Evolutionary conservation across 345 rosid genomes (phyloP), one percentile per base, ranked within the genome.

Genomic region (Citrus reticulata): DNA sequence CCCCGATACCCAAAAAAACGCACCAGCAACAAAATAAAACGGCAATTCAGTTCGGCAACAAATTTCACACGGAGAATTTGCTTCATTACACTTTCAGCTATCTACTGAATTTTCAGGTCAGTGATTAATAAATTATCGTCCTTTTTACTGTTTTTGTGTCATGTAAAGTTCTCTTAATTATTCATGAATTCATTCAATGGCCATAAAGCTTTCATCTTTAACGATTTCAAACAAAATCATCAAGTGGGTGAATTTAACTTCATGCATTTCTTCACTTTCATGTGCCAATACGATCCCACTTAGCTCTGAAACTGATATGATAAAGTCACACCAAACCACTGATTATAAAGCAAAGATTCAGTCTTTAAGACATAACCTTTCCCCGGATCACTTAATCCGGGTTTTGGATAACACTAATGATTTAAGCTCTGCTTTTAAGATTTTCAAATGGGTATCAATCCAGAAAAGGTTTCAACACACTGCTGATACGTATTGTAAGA

Each of bases 371-470:
- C 54, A 66, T 46, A 75, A 83, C 72, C 79, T 87, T 59, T 63
- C 39, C 80, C 90, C 93, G 1, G 90, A 83, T 60, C 75, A 30
- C 70, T 77, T 88, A 49, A 78, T 87, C 61, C 73, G 77, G 76
- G 83, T 87, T 81, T 84, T 90, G 77, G 83, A 84, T 9, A 62
- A 66, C 65, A 84, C 90, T 22, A 65, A 64, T 24, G 89, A 88
- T 75, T 27, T 77, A 30, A 74, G 46, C 77, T 82, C 90, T 35
- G 86, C 91, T 80, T 72, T 86, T 74, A 83, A 82, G 82, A 64
- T 88, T 29, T 90, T 90, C 85, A 85, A 85, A 80, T 90, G 90
- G 93, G 90, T 84, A 39, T 49, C 89, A 37, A 68, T 81, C 46
- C 90, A 86, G 25, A 84, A 81, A 77, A 66, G 72, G 73, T 90